Evolutionary conservation across 2,329 filamentous ascomycete genomes (phyloP).

Genomic region (Aspergillus uvarum): DNA sequence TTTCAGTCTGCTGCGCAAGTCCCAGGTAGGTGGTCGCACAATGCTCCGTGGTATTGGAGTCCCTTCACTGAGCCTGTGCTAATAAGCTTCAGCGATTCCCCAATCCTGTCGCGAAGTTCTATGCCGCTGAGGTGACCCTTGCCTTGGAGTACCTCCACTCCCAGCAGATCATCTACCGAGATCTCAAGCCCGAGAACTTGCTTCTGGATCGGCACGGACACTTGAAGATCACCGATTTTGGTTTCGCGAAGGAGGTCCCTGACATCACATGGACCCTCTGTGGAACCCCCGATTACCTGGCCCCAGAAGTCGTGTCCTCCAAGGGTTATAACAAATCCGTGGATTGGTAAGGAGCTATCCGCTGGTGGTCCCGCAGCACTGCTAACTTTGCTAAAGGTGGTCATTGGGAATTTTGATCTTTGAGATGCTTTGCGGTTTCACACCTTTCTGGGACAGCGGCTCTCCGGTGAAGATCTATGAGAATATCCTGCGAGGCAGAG

Average conservation of each 20-base stretch:
- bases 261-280: conserved; percentile 99
- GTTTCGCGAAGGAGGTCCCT: conserved; percentile 95
- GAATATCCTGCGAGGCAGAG: conserved; percentile 92
- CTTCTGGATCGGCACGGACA: conserved; percentile 90
- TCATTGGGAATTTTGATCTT: conserved; percentile 97
- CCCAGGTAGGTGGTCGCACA: conserved; percentile 61
- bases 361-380: background rate
- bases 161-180: conserved; percentile 95
- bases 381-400: conserved; percentile 65
- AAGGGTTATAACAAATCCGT: conserved; percentile 99
- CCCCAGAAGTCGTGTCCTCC: conserved; percentile 96
- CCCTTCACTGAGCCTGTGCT: background rate
- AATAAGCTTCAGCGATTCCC: conserved; percentile 73
- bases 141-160: conserved; percentile 93
- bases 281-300: conserved; percentile 95
- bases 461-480: conserved; percentile 99
- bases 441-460: conserved; percentile 97
- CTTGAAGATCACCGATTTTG: conserved; percentile 97
- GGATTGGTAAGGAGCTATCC: conserved; percentile 71
- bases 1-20: conserved; percentile 92
- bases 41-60: conserved; percentile 10
- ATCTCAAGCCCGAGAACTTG: conserved; percentile 93
- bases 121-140: conserved; percentile 93
- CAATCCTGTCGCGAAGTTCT: conserved; percentile 98
- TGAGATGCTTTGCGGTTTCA: conserved; percentile 99